phyloP scores from a whole-genome alignment of 176 grass and related monocot species.

The Oryza longistaminata region DNA sequence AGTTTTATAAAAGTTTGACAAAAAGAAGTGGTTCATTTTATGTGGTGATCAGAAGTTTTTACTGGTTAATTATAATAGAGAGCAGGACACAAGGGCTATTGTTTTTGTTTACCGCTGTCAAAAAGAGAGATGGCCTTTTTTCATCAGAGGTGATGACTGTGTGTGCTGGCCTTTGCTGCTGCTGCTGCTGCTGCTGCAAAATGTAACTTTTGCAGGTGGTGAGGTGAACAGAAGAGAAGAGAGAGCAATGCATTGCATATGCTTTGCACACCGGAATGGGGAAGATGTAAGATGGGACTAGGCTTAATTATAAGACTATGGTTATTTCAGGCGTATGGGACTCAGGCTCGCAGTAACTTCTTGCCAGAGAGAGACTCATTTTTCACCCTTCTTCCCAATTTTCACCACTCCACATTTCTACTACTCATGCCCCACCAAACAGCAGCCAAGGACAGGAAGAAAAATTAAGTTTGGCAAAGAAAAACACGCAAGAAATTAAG shows the following conservation, averaged over 20 bases:
- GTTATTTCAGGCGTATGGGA: conserved; percentile 22
- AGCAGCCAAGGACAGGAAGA: neutral
- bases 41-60: neutral
- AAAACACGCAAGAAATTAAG: too few relatives aligned
- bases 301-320: conserved; percentile 36
- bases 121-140: neutral
- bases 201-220: conserved; percentile 24
- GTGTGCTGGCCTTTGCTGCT: neutral
- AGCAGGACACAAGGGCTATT: neutral
- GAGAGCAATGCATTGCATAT: neutral
- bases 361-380: neutral
- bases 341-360: conserved; percentile 2
- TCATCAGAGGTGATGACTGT: neutral
- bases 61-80: too few relatives aligned
- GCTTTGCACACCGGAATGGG: neutral
- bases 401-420: neutral
- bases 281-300: neutral
- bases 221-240: neutral
- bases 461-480: neutral
- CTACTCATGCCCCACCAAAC: neutral
- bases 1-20: neutral
- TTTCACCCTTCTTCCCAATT: neutral
- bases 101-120: neutral
- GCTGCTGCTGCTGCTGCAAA: neutral
- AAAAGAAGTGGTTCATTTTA: neutral